Conservation (phyloP, 305 asterid genomes). For the Coffea humblotiana region DNA sequence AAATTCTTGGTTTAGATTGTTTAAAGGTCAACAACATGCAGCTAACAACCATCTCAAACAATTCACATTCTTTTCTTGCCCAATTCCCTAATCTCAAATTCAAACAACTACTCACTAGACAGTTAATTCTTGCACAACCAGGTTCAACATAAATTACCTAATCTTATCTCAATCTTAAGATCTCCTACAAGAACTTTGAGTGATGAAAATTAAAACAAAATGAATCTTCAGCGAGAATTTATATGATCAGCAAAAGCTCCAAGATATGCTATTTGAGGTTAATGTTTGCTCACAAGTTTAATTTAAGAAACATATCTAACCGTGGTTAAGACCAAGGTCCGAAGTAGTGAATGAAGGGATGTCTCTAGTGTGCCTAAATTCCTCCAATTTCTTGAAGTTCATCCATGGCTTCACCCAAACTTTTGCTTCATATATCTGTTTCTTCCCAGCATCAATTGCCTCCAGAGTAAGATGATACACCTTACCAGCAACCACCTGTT, state of each 20-base stretch:
- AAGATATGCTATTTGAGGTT: background rate
- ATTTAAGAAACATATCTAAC: background rate
- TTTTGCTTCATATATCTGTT: slow-evolving; percentile 10
- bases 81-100: background rate
- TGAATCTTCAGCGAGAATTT: no score
- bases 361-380: slow-evolving; percentile 34
- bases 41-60: background rate
- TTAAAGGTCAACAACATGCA: background rate
- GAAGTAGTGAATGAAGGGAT: slow-evolving; percentile 11
- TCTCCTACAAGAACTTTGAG: background rate
- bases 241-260: background rate
- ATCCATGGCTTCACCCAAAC: slow-evolving; percentile 25
- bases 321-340: slow-evolving; percentile 12
- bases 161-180: background rate
- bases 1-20: background rate
- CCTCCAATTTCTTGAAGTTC: slow-evolving; percentile 35
- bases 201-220: background rate
- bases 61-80: background rate
- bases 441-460: slow-evolving; percentile 16
- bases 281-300: background rate
- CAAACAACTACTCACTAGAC: background rate
- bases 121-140: background rate
- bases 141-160: background rate
- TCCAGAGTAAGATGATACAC: slow-evolving; percentile 12
- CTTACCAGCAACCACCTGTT: slow-evolving; percentile 19